phyloP scores from a whole-genome alignment of 495 filamentous ascomycete genomes.

The Hypoxylon perforatum region DNA sequence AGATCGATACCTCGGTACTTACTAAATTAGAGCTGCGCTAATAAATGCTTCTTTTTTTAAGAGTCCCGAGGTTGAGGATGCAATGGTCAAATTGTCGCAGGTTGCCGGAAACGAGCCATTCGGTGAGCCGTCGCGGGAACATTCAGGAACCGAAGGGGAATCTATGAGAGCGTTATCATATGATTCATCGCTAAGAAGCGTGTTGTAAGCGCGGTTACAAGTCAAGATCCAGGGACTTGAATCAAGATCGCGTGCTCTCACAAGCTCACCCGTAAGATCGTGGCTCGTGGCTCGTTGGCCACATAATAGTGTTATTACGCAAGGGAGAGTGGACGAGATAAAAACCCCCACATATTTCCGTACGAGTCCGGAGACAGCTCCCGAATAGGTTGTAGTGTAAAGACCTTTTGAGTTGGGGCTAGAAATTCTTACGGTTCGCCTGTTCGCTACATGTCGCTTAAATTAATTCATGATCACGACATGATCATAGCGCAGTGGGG shows the following conservation, averaged over 20 bases:
- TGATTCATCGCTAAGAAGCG: slow-evolving; percentile 8
- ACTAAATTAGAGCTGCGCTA: no score
- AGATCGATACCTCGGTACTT: no score
- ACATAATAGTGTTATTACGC: neutral
- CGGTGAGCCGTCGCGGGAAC: neutral
- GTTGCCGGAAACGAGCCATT: neutral
- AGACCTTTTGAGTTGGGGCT: slow-evolving; percentile 6
- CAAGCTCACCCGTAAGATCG: no score
- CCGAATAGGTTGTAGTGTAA: slow-evolving; percentile 27
- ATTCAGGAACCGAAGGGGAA: neutral
- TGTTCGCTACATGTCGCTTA: neutral
- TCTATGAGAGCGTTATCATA: slow-evolving; percentile 11
- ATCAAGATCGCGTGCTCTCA: slow-evolving; percentile 29
- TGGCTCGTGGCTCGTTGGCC: no score
- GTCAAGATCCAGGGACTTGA: neutral
- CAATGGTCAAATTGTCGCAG: no score
- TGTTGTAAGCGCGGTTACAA: neutral
- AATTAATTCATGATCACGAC: neutral
- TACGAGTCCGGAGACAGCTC: slow-evolving; percentile 28
- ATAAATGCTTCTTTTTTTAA: no score
- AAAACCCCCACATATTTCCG: slow-evolving; percentile 3
- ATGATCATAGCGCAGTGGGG: neutral
- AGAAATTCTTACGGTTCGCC: neutral
- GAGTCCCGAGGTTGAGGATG: neutral
- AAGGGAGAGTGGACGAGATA: slow-evolving; percentile 12